phyloP scores from a whole-genome alignment of 2,329 filamentous ascomycete species.

The Colletotrichum nymphaeae region DNA sequence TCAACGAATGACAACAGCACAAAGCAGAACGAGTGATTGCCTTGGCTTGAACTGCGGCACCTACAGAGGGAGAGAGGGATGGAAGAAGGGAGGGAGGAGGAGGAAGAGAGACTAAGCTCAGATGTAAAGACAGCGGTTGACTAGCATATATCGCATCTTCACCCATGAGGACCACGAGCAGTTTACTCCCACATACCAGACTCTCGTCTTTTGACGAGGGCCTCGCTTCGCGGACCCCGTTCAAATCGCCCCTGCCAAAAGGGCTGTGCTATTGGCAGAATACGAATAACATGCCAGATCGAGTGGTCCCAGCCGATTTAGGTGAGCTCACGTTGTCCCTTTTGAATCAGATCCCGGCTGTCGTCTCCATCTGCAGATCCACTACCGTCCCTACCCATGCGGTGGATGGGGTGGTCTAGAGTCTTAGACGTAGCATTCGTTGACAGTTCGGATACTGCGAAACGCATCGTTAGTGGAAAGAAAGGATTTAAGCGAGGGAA shows the following conservation, averaged over 20 bases:
- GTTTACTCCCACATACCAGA: neutral
- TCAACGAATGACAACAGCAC: constrained; percentile 14
- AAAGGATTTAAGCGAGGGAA: neutral
- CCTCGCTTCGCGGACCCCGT: neutral
- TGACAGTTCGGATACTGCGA: neutral
- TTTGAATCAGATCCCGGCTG: constrained; percentile 15
- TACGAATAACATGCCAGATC: constrained; percentile 19
- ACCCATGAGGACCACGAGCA: neutral
- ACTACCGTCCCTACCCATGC: constrained; percentile 17
- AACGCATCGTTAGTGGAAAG: neutral
- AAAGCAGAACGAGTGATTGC: constrained; percentile 32
- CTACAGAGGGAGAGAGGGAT: neutral
- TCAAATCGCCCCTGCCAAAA: neutral
- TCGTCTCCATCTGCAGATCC: constrained; percentile 3
- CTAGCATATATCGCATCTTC: constrained; percentile 2
- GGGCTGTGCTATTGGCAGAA: constrained; percentile 3
- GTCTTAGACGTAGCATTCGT: neutral
- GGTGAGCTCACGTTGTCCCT: neutral
- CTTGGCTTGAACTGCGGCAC: constrained; percentile 22
- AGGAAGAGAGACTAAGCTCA: neutral
- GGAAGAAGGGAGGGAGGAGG: neutral
- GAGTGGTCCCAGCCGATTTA: constrained; percentile 18
- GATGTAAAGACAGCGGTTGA: neutral
- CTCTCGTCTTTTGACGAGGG: neutral
- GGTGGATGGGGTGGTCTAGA: neutral